Evolutionary conservation across 495 filamentous ascomycete species (phyloP).

Genomic region (Aspergillus biplanus): DNA sequence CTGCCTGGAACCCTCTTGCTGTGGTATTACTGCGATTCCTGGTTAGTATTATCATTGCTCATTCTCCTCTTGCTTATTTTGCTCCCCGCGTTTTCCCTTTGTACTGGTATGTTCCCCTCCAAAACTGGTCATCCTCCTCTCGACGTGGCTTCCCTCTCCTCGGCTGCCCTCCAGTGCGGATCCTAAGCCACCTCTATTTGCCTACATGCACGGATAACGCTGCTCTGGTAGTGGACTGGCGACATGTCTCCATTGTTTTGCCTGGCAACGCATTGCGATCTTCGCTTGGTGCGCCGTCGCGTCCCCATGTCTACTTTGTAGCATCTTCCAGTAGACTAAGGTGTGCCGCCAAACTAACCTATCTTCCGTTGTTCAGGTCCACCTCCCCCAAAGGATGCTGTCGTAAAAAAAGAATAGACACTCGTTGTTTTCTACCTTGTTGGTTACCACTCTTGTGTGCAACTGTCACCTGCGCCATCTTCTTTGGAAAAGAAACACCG

Average conservation of each 20-base stretch:
- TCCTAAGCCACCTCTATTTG: background rate
- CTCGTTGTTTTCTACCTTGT: slow-evolving; percentile 13
- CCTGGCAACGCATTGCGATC: slow-evolving; percentile 19
- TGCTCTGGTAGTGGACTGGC: slow-evolving; percentile 6
- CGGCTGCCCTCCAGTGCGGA: background rate
- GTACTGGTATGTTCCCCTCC: slow-evolving; percentile 18
- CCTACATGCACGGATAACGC: background rate
- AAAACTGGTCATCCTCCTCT: slow-evolving; percentile 9
- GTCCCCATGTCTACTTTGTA: slow-evolving; percentile 17
- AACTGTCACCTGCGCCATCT: slow-evolving; percentile 26
- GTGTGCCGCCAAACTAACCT: slow-evolving; percentile 24
- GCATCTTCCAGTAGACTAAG: background rate
- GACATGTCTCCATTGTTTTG: slow-evolving; percentile 10
- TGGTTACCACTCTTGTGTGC: slow-evolving; percentile 18
- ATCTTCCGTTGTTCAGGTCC: slow-evolving; percentile 23
- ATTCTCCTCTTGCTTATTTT: slow-evolving; percentile 10
- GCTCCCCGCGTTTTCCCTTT: slow-evolving; percentile 6
- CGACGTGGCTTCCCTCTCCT: slow-evolving; percentile 15
- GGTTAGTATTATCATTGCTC: slow-evolving; percentile 26
- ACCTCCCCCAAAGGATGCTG: slow-evolving; percentile 42
- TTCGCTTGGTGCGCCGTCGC: slow-evolving; percentile 25
- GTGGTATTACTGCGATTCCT: slow-evolving; percentile 20
- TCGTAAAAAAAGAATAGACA: slow-evolving; percentile 24
- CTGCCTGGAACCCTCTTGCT: slow-evolving; percentile 22
- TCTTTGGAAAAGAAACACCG: slow-evolving; percentile 1